Percentiles rank a stretch among this genome's conserved stretches.
These are phyloP conservation scores for Pyracantha coccinea DNA, from an alignment of 331 rosid genomes.

Conservation along the genomic window DNA sequence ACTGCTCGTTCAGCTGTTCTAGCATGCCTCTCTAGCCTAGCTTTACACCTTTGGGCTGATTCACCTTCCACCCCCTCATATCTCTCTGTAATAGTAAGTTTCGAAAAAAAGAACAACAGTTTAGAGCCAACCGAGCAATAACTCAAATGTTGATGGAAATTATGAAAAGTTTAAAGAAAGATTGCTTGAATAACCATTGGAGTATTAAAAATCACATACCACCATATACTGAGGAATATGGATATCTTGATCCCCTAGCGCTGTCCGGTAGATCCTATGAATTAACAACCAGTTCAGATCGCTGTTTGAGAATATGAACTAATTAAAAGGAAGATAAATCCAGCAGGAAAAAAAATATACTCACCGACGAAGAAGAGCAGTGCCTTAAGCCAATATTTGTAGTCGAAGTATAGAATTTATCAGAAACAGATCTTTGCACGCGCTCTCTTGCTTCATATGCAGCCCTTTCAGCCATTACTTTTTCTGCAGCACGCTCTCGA, in stretches of 20 bases:
- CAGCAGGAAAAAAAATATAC: constrained; percentile 17
- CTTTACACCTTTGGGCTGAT: constrained; percentile 85
- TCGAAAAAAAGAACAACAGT: constrained; percentile 6
- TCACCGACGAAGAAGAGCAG: constrained; percentile 53
- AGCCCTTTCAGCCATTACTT: constrained; percentile 52
- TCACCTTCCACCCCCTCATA: constrained; percentile 65
- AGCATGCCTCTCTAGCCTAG: constrained; percentile 84
- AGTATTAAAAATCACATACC: constrained; percentile 32
- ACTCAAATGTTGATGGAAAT: constrained; percentile 4
- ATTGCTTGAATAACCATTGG: neutral
- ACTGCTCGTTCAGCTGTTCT: constrained; percentile 92
- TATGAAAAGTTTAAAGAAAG: constrained; percentile 9
- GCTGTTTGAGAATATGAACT: constrained; percentile 3
- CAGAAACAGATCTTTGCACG: constrained; percentile 79
- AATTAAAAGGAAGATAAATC: constrained; percentile 1
- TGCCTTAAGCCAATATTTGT: constrained; percentile 49
- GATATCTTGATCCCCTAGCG: constrained; percentile 35
- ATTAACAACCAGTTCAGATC: constrained; percentile 18
- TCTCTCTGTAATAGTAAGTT: constrained; percentile 53
- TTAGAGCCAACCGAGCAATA: constrained; percentile 13
- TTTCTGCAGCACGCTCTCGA: constrained; percentile 71
- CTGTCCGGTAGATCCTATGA: constrained; percentile 53
- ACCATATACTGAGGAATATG: constrained; percentile 42
- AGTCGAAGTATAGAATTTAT: constrained; percentile 40
- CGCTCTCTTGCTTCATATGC: constrained; percentile 51